A percentile compares a stretch with the other conserved stretches of the same genome.
Conservation (phyloP, 768 basidiomycete species). For the Roridomyces roridus region DNA sequence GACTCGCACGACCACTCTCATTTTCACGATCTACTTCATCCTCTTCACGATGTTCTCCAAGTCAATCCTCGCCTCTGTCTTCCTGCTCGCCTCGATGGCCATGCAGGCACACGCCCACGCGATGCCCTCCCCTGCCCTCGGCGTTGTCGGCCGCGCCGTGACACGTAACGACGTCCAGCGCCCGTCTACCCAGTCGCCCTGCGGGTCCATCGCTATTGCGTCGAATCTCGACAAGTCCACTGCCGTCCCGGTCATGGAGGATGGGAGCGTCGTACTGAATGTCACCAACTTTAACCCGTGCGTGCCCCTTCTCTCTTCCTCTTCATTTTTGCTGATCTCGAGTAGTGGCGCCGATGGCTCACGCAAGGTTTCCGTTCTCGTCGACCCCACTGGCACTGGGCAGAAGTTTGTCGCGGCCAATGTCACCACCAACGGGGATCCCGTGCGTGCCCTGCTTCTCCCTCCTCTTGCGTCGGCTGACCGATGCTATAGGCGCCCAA, state of each 20-base stretch:
- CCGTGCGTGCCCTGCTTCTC: neutral
- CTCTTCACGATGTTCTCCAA: slow-evolving; percentile 9
- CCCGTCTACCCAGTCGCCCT: slow-evolving; percentile 5
- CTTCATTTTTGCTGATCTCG: neutral
- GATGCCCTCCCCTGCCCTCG: slow-evolving; percentile 18
- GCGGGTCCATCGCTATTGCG: slow-evolving; percentile 18
- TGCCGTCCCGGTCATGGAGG: slow-evolving; percentile 6
- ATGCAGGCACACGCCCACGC: slow-evolving; percentile 16
- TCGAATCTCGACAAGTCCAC: slow-evolving; percentile 12
- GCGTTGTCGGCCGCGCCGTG: slow-evolving; percentile 2
- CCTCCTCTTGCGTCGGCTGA: neutral
- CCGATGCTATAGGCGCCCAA: neutral
- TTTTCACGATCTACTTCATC: neutral
- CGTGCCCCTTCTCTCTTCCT: neutral
- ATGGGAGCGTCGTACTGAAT: slow-evolving; percentile 16
- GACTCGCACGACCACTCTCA: slow-evolving; percentile 19
- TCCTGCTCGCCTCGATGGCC: neutral
- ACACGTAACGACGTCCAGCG: slow-evolving; percentile 16
- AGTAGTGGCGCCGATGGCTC: slow-evolving; percentile 20
- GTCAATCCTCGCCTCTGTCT: slow-evolving; percentile 5
- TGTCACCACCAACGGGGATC: slow-evolving; percentile 16
- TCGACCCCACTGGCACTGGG: slow-evolving; percentile 16
- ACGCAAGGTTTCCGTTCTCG: slow-evolving; percentile 11
- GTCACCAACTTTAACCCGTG: slow-evolving; percentile 22
- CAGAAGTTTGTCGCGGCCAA: slow-evolving; percentile 15